Conservation (phyloP, 2,329 filamentous ascomycete genomes). For the Aspergillus sp. region DNA sequence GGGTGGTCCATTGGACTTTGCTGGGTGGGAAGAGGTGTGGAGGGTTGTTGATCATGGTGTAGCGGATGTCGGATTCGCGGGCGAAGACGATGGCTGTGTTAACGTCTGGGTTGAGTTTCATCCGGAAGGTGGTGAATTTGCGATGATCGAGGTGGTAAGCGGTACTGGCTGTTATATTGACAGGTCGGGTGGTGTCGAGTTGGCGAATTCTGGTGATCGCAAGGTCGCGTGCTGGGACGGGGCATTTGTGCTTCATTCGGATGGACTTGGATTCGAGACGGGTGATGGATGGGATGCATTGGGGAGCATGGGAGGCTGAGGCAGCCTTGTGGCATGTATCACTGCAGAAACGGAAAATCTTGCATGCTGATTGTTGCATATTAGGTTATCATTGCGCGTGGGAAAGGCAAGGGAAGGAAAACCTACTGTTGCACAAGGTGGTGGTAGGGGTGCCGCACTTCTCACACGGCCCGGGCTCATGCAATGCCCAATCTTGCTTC, state of each 20-base stretch:
- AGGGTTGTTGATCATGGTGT: conserved; percentile 22
- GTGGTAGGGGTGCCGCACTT: conserved; percentile 25
- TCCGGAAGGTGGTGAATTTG: conserved; percentile 37
- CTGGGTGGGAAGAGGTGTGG: background rate
- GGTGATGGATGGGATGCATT: conserved; percentile 33
- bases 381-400: background rate
- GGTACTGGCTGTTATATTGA: conserved; percentile 28
- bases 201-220: conserved; percentile 29
- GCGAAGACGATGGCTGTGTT: conserved; percentile 35
- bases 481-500: conserved; percentile 29
- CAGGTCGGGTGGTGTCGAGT: conserved; percentile 15
- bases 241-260: conserved; percentile 30
- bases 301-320: conserved; percentile 17
- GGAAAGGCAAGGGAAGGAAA: background rate
- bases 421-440: conserved; percentile 31
- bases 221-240: conserved; percentile 25
- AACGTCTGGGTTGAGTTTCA: conserved; percentile 30
- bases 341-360: conserved; percentile 33
- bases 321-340: conserved; percentile 26
- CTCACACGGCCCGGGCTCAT: conserved; percentile 25
- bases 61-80: conserved; percentile 29
- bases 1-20: conserved; percentile 28
- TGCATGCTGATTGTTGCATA: conserved; percentile 24
- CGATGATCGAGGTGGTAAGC: conserved; percentile 34
- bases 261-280: conserved; percentile 35